Evolutionary conservation across 768 basidiomycete species (phyloP), one percentile per base, ranked within the genome.

Genomic region (Termitomyces sp.): DNA sequence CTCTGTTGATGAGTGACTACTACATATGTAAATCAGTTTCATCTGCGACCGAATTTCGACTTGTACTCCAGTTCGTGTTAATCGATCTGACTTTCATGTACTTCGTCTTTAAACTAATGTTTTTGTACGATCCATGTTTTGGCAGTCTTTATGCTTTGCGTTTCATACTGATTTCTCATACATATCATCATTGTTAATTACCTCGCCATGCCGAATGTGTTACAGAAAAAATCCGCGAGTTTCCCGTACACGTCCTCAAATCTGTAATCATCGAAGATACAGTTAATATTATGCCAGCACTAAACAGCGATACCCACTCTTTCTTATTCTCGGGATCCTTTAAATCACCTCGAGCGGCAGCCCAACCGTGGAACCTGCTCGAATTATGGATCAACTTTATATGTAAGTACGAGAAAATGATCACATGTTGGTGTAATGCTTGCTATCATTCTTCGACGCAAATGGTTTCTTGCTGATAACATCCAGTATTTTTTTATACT

Each of bases 331-430:
- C 81, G 21, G 71, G 65, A 50, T 84, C 71, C 26, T 75, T 71
- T 51, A 85, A 70, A 64, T 86, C 71, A 2, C 75, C 84, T 45
- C 84, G 73, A 3, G 85, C 84, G 19, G 82, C 85, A 5, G 84
- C 81, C 73, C 77, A 87, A 34, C 84, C 84, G 60, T 86, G 84
- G 70, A 78, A 77, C 71, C 80, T 82, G 54, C 8, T 14, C 15
- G 22, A 35, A 45, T 10, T 19, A 45, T 44, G 22, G 45, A 32
- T 34, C n/a, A 38, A 14, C 11, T 34, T 3, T 3, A 34, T 12
- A 24, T n/a, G 38, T 52, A 8, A 55, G 50, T 41, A 53, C 57
- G 42, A 30, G 4, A 56, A 50, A 49, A 15, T 44, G 14, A 21
- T 44, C 55, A 78, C 76, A 80, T 79, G 58, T 72, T 75, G 2